These are phyloP conservation scores for Apium graveolens DNA, from an alignment of 129 eudicot species.

Conservation along the genomic window DNA sequence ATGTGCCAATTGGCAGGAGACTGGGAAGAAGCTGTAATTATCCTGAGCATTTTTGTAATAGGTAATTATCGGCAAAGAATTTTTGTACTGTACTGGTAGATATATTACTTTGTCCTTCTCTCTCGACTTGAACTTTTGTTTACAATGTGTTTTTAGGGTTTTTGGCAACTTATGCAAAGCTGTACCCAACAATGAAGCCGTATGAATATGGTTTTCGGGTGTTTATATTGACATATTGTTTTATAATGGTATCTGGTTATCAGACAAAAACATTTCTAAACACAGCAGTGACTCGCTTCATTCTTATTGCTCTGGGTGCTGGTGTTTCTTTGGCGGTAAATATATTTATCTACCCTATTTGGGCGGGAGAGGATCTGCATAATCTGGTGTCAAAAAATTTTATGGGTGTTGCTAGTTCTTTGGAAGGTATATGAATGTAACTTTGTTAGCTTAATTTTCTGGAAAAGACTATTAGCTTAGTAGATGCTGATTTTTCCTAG, in stretches of 20 bases:
- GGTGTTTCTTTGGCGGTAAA: conserved; percentile 54
- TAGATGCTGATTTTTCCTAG: neutral
- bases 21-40: conserved; percentile 47
- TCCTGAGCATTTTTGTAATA: conserved; percentile 44
- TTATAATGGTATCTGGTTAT: conserved; percentile 77
- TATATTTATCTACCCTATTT: conserved; percentile 64
- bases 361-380: conserved; percentile 97
- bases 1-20: conserved; percentile 41
- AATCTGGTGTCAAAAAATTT: conserved; percentile 73
- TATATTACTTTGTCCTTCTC: conserved; percentile 2
- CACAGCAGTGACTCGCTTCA: conserved; percentile 58
- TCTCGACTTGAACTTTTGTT: neutral
- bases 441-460: neutral
- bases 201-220: conserved; percentile 93
- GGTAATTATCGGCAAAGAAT: conserved; percentile 27
- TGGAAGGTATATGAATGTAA: conserved; percentile 53
- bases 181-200: conserved; percentile 74
- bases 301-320: conserved; percentile 84
- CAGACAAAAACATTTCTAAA: conserved; percentile 41
- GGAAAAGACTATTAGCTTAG: neutral
- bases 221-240: conserved; percentile 78
- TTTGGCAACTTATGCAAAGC: conserved; percentile 58
- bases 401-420: conserved; percentile 62
- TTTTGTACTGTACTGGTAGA: neutral
- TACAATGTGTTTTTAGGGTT: conserved; percentile 35